These are phyloP conservation scores for Fallopia convolvulus DNA, from an alignment of 148 eudicot species.

Conservation along the genomic window DNA sequence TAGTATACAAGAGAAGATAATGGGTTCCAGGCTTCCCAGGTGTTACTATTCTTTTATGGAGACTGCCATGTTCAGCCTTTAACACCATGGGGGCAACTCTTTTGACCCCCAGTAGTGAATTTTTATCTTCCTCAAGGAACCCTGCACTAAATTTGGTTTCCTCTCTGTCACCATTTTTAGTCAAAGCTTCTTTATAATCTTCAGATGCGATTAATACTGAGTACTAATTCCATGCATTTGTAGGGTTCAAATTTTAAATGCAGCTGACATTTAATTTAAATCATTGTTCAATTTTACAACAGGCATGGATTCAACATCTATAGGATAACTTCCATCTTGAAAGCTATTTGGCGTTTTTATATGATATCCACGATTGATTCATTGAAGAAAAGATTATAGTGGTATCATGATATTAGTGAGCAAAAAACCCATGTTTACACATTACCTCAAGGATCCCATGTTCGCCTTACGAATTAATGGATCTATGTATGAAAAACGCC, in stretches of 20 bases:
- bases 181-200: slow-evolving; percentile 1
- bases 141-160: neutral
- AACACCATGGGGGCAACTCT: slow-evolving; percentile 6
- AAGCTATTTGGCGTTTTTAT: too few relatives aligned
- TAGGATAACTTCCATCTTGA: too few relatives aligned
- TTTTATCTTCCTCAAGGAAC: neutral
- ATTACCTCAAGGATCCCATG: neutral
- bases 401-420: neutral
- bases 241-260: neutral
- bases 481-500: too few relatives aligned
- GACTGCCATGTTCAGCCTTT: neutral
- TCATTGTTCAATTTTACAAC: neutral
- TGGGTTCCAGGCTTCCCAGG: neutral
- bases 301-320: too few relatives aligned
- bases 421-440: neutral
- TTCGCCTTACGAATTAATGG: neutral
- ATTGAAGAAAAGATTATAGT: neutral
- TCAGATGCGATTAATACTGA: neutral
- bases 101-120: neutral
- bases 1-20: neutral
- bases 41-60: neutral
- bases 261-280: neutral
- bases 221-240: neutral
- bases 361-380: too few relatives aligned
- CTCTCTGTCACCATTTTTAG: slow-evolving; percentile 5